These are phyloP conservation scores for Alternaria gansuensis DNA, from an alignment of 2,329 filamentous ascomycete genomes.

Conservation along the genomic window DNA sequence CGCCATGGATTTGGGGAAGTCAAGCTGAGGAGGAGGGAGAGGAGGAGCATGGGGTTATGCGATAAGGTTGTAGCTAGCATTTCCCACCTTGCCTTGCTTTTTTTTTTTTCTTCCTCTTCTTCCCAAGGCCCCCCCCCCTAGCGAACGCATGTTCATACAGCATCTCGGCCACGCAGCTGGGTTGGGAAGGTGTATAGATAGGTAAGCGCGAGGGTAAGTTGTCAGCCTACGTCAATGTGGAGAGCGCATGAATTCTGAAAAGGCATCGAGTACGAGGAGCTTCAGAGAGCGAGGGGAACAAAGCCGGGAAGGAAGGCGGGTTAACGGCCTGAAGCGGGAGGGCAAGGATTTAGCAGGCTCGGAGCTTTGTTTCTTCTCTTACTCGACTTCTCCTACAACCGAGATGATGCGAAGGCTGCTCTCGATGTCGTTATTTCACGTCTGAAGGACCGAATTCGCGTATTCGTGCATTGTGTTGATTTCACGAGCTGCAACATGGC, in stretches of 20 bases:
- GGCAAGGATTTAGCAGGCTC: conserved; percentile 25
- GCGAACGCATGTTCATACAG: conserved; percentile 13
- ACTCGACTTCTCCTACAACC: conserved; percentile 1
- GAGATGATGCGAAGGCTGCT: conserved; percentile 6
- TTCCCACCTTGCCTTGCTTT: neutral
- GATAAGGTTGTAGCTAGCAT: neutral
- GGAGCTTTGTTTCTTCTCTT: conserved; percentile 24
- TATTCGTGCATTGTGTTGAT: neutral
- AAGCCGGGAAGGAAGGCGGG: conserved; percentile 16
- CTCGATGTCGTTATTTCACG: conserved; percentile 6
- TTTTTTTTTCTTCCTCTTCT: neutral
- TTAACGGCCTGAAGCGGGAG: conserved; percentile 31
- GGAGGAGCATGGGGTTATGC: no score
- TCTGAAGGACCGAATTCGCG: conserved; percentile 14
- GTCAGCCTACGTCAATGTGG: conserved; percentile 6
- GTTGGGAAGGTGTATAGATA: conserved; percentile 29
- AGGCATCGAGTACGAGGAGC: neutral
- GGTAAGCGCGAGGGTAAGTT: conserved; percentile 15
- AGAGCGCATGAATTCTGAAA: neutral
- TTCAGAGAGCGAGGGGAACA: neutral
- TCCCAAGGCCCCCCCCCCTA: neutral
- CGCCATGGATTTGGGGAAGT: neutral
- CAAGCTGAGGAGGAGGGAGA: neutral
- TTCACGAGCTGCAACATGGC: conserved; percentile 1
- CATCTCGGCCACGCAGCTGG: conserved; percentile 11